Base-by-base conservation (phyloP, 305 asterid genomes). In the Vinca major region DNA sequence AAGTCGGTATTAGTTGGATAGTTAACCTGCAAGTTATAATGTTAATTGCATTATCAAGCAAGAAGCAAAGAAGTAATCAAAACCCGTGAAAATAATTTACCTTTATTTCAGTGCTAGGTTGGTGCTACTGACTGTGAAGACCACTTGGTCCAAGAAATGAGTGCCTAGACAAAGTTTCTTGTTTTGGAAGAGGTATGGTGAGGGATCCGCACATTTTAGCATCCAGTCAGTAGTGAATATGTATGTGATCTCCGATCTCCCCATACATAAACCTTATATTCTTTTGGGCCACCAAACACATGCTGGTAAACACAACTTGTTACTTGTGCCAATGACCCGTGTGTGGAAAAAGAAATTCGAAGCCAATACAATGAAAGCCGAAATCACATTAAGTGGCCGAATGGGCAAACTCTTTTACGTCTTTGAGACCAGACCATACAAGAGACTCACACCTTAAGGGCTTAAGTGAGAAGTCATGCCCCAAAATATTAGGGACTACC, bases 131-230 rank as follows among this genome's bases (percentile, higher is more conserved):
- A 78, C 91, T 87, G 71, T 75, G 88, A 75, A 89, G 96, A 78
- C 96, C 96, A 80, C 78, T 85, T 60, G 94, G 95, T 60, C 98
- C 98, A 61, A 90, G 80, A 67, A 94, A 66, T 12, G 99, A 91
- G 88, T 91, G 99, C 72, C 95, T 88, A 57, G 97, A 91, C 75
- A 94, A 77, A 20, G 97, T 91, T 78, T 94, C 99, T 80, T 89
- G 88, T 83, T 86, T 94, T 69, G 97, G 96, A 74, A 77, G 90
- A 72, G 98, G 95, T 68, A 89, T 78, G 68, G 81, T 74, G 78
- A 89, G 84, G 80, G 90, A 83, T 80, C 99, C 91, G 90, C 73
- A 81, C 72, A 73, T 63, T 75, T 62, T 21, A 47, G 33, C 10
- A 63, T 16, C 26, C 7, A 37, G 20, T 52, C 54, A 48, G 19